Conservation (phyloP, 345 rosid species). For the Lenwebbia sp. region DNA sequence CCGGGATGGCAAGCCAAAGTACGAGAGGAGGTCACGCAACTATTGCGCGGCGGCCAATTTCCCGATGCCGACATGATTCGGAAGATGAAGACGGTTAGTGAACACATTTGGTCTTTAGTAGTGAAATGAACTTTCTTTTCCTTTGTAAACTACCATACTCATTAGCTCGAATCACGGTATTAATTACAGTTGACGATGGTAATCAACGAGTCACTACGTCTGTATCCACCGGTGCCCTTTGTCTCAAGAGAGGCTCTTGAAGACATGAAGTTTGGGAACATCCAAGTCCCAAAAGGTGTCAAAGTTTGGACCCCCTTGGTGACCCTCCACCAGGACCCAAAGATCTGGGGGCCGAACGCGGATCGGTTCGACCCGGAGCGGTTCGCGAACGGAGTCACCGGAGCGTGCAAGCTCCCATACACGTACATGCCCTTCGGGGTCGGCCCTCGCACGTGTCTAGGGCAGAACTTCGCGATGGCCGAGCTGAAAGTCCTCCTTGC, state of each 20-base stretch:
- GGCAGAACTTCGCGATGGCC: slow-evolving; percentile 15
- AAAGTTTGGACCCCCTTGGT: not conserved
- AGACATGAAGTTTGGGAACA: slow-evolving; percentile 4
- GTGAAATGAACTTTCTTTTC: not conserved
- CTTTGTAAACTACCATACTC: not conserved
- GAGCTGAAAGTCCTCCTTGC: slow-evolving; percentile 17
- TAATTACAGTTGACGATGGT: slow-evolving; percentile 1
- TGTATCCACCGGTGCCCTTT: not conserved
- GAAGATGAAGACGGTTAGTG: slow-evolving; percentile 6
- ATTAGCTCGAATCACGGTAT: not conserved
- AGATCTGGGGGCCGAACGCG: slow-evolving; percentile 19
- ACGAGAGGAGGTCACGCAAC: not conserved
- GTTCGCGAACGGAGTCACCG: slow-evolving; percentile 11
- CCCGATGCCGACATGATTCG: slow-evolving; percentile 1
- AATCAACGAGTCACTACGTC: slow-evolving; percentile 7
- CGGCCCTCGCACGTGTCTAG: slow-evolving; percentile 15
- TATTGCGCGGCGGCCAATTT: not conserved
- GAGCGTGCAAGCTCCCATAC: slow-evolving; percentile 19
- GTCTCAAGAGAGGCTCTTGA: not conserved
- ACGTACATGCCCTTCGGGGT: slow-evolving; percentile 20
- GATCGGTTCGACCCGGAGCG: slow-evolving; percentile 16
- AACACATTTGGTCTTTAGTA: not conserved
- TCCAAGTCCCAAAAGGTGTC: slow-evolving; percentile 1
- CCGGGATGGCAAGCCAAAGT: slow-evolving; percentile 5
- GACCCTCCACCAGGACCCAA: slow-evolving; percentile 8